Percentiles rank a stretch among this genome's conserved stretches.
Conservation (phyloP, 345 rosid species). For the Dovyalis caffra region DNA sequence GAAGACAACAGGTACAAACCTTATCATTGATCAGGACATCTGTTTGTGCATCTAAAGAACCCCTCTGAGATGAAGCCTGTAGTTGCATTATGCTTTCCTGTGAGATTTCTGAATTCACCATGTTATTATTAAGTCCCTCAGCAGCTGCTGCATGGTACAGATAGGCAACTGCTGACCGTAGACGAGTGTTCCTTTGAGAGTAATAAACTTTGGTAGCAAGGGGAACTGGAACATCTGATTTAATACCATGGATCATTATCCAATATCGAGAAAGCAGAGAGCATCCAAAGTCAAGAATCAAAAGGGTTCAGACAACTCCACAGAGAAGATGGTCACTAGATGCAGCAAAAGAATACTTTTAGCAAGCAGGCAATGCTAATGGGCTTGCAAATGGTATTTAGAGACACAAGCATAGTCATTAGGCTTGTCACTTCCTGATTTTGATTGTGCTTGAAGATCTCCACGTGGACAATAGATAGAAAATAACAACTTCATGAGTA, state of each 20-base stretch:
- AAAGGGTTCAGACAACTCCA: slow-evolving; percentile 7
- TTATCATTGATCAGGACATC: slow-evolving; percentile 20
- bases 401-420: slow-evolving; percentile 12
- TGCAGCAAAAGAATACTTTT: slow-evolving; percentile 24
- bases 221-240: slow-evolving; percentile 46
- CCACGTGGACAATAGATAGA: slow-evolving; percentile 23
- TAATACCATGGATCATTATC: slow-evolving; percentile 3
- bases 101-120: slow-evolving; percentile 23
- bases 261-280: slow-evolving; percentile 6
- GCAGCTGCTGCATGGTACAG: slow-evolving; percentile 28
- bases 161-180: slow-evolving; percentile 36
- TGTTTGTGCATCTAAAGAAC: slow-evolving; percentile 21
- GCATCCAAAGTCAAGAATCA: slow-evolving; percentile 2
- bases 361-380: slow-evolving; percentile 13
- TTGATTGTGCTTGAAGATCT: slow-evolving; percentile 21
- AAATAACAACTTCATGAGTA: slow-evolving; percentile 8
- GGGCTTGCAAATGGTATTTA: slow-evolving; percentile 21
- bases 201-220: slow-evolving; percentile 55
- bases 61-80: slow-evolving; percentile 26
- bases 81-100: slow-evolving; percentile 16
- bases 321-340: background rate
- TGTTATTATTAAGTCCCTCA: slow-evolving; percentile 17
- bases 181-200: slow-evolving; percentile 48
- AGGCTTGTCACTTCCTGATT: slow-evolving; percentile 22
- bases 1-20: slow-evolving; percentile 24